These are phyloP conservation scores for Leccinellum rugosiceps DNA, from an alignment of 768 basidiomycete genomes.

Conservation along the genomic window DNA sequence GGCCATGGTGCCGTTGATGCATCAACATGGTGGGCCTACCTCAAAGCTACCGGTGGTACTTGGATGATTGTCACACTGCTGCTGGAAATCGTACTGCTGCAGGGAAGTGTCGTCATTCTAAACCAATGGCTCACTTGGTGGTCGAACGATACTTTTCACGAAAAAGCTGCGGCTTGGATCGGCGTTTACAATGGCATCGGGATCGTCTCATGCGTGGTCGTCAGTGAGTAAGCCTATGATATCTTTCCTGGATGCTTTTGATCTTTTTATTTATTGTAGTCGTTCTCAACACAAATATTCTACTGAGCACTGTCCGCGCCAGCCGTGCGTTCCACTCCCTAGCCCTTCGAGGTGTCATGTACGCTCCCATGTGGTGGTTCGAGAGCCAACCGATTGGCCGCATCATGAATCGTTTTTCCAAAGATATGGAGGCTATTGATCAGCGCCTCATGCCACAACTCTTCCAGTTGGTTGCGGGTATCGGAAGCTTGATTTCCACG, in stretches of 20 bases:
- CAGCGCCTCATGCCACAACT: constrained; percentile 33
- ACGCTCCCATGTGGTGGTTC: constrained; percentile 30
- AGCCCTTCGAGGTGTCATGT: constrained; percentile 21
- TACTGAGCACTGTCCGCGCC: constrained; percentile 27
- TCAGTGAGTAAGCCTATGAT: constrained; percentile 19
- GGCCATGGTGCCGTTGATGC: constrained; percentile 21
- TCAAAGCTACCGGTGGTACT: constrained; percentile 28
- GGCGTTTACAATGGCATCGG: constrained; percentile 30
- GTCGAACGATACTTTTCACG: constrained; percentile 24
- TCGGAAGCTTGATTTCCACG: constrained; percentile 24
- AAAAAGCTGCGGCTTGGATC: constrained; percentile 26
- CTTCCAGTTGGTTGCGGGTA: constrained; percentile 24
- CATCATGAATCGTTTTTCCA: constrained; percentile 47
- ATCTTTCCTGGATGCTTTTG: not conserved
- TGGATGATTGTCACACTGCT: constrained; percentile 18
- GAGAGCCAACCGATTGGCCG: constrained; percentile 39
- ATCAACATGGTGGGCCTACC: constrained; percentile 31
- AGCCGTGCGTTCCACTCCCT: constrained; percentile 27
- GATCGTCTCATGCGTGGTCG: constrained; percentile 11
- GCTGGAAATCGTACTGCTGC: constrained; percentile 20
- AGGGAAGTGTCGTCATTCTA: constrained; percentile 23
- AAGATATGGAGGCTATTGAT: constrained; percentile 40
- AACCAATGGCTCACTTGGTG: constrained; percentile 33
- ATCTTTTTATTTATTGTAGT: constrained; percentile 13
- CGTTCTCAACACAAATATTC: constrained; percentile 22